These are phyloP conservation scores for Poa annua DNA, from an alignment of 176 grass and related monocot genomes.

Conservation along the genomic window DNA sequence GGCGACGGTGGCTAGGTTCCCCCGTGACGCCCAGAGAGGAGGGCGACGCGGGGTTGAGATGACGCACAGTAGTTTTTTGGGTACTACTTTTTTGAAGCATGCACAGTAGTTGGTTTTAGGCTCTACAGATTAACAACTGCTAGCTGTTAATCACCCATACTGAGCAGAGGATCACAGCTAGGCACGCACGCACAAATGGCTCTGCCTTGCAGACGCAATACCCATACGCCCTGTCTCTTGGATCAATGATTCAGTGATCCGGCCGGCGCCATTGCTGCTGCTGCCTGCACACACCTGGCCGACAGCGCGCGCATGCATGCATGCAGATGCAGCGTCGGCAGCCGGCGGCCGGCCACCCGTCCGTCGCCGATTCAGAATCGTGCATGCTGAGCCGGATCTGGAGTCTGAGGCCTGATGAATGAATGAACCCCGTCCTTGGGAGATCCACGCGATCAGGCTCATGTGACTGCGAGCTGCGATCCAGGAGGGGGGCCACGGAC, in stretches of 20 bases:
- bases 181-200: too few species aligned
- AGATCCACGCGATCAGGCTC: slow-evolving; percentile 50
- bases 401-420: not conserved
- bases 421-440: slow-evolving; percentile 48
- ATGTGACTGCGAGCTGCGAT: slow-evolving; percentile 41
- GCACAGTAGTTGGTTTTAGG: not conserved
- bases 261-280: not conserved
- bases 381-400: not conserved
- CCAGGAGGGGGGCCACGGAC: not conserved
- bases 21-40: too few species aligned
- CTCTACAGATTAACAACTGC: not conserved
- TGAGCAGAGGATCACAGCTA: too few species aligned
- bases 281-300: not conserved
- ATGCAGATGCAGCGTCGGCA: not conserved
- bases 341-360: not conserved
- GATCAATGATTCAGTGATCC: too few species aligned
- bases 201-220: too few species aligned
- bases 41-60: too few species aligned
- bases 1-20: too few species aligned
- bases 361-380: slow-evolving; percentile 18
- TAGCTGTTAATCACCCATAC: not conserved
- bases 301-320: not conserved
- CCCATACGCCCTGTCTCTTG: too few species aligned
- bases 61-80: too few species aligned
- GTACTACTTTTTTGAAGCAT: too few species aligned